phyloP scores from a whole-genome alignment of 371 early-diverging fungal genomes.

The Sanchytrium tribonematis region DNA sequence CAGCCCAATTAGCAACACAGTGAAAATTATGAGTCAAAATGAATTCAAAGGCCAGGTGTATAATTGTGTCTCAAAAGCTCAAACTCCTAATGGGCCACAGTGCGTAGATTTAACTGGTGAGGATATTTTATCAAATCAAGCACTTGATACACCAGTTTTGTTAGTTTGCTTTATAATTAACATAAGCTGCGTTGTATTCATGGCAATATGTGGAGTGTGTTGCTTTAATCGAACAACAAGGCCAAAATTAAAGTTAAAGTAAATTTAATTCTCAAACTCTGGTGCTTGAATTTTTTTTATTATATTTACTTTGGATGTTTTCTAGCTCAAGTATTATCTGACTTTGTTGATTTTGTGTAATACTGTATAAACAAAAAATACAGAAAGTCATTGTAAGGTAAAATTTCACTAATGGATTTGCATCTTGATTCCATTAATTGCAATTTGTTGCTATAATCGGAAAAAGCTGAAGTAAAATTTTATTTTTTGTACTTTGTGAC shows the following conservation, averaged over 20 bases:
- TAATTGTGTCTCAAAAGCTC: too few relatives aligned
- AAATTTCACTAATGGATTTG: too few relatives aligned
- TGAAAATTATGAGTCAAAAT: constrained; percentile 9
- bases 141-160: background rate
- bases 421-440: too few relatives aligned
- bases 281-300: too few relatives aligned
- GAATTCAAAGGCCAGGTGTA: constrained; percentile 5
- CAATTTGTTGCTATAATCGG: too few relatives aligned
- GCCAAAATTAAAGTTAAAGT: background rate
- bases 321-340: too few relatives aligned
- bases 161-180: background rate
- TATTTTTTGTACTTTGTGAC: background rate
- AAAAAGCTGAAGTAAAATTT: background rate
- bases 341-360: too few relatives aligned
- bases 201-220: background rate
- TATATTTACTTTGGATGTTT: too few relatives aligned
- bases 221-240: background rate
- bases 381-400: too few relatives aligned
- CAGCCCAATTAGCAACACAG: constrained; percentile 14
- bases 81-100: too few relatives aligned
- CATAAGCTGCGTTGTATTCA: background rate
- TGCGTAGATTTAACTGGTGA: background rate
- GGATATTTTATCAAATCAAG: background rate
- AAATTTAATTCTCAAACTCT: too few relatives aligned
- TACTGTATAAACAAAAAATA: too few relatives aligned